Conservation (phyloP, 768 basidiomycete genomes). For the Sistotremastrum niveocremeum region DNA sequence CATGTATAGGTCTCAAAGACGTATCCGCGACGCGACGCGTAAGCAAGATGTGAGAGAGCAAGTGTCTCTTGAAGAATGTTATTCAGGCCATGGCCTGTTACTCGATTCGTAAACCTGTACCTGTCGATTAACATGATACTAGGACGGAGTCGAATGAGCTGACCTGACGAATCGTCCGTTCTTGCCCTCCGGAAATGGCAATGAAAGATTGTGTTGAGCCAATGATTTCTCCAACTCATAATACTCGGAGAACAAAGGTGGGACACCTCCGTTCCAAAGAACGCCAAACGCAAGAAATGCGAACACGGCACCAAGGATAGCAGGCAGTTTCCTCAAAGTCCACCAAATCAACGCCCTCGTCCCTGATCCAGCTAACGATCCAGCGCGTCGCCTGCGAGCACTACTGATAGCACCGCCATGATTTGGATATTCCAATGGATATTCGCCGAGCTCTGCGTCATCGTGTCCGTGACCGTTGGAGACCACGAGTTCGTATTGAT, state of each 20-base stretch:
- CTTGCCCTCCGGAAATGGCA: slow-evolving; percentile 9
- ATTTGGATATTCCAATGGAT: no score
- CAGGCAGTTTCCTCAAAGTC: no score
- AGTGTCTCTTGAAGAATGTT: slow-evolving; percentile 51
- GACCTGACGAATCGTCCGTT: slow-evolving; percentile 27
- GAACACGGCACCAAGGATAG: slow-evolving; percentile 8
- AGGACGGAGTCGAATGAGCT: no score
- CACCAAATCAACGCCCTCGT: no score
- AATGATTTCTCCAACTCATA: slow-evolving; percentile 21
- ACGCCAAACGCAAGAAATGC: slow-evolving; percentile 17
- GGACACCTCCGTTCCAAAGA: slow-evolving; percentile 23
- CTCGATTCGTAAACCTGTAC: slow-evolving; percentile 27
- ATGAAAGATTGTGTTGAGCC: slow-evolving; percentile 24
- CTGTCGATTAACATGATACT: no score
- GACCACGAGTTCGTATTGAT: no score
- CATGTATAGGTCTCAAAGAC: slow-evolving; percentile 54
- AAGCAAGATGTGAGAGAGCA: slow-evolving; percentile 36
- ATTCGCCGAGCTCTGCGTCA: no score
- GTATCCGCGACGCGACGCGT: slow-evolving; percentile 35
- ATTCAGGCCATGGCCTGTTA: slow-evolving; percentile 51
- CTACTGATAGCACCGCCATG: no score
- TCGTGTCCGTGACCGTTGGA: no score
- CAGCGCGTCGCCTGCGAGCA: no score
- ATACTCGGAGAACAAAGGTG: slow-evolving; percentile 25
- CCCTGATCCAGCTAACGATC: no score